phyloP scores from a whole-genome alignment of 2,329 filamentous ascomycete species.

The Ampelomyces quisqualis region DNA sequence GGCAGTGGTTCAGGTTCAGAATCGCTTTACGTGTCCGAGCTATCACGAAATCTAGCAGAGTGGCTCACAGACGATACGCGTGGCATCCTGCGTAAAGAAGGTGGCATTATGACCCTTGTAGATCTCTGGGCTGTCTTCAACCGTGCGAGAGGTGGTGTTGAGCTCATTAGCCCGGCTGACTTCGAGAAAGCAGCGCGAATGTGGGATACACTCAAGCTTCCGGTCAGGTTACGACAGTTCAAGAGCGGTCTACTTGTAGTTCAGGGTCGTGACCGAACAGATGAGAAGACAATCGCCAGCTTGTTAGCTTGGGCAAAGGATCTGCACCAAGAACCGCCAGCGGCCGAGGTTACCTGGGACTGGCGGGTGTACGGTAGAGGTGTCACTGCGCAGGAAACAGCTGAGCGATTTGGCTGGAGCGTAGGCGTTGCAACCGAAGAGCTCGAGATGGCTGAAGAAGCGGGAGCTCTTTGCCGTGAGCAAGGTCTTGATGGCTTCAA shows the following conservation, averaged over 20 bases:
- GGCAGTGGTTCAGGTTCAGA: constrained; percentile 72
- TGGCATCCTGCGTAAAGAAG: constrained; percentile 40
- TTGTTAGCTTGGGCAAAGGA: constrained; percentile 76
- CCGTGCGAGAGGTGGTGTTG: constrained; percentile 85
- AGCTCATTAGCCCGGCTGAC: constrained; percentile 86
- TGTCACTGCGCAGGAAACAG: constrained; percentile 84
- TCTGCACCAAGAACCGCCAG: constrained; percentile 65
- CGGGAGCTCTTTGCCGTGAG: constrained; percentile 82
- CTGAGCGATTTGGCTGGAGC: constrained; percentile 93
- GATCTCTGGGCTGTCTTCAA: constrained; percentile 70
- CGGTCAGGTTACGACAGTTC: constrained; percentile 83
- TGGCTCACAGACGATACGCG: constrained; percentile 44
- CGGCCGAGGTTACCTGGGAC: constrained; percentile 70
- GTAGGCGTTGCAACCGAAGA: constrained; percentile 94
- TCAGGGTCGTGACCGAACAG: constrained; percentile 81
- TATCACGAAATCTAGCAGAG: constrained; percentile 44
- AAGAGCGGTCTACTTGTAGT: constrained; percentile 94
- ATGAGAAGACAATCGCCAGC: constrained; percentile 81
- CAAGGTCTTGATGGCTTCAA: constrained; percentile 86
- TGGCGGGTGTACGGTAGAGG: constrained; percentile 77
- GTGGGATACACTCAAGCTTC: constrained; percentile 85
- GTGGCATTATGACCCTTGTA: constrained; percentile 45
- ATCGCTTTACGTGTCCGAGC: constrained; percentile 76
- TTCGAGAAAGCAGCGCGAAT: constrained; percentile 85
- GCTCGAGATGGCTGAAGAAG: constrained; percentile 94